A percentile compares a stretch with the other conserved stretches of the same genome.
Evolutionary conservation across 75 land plant species (phyloP).

Genomic region (Sequoiadendron giganteum): DNA sequence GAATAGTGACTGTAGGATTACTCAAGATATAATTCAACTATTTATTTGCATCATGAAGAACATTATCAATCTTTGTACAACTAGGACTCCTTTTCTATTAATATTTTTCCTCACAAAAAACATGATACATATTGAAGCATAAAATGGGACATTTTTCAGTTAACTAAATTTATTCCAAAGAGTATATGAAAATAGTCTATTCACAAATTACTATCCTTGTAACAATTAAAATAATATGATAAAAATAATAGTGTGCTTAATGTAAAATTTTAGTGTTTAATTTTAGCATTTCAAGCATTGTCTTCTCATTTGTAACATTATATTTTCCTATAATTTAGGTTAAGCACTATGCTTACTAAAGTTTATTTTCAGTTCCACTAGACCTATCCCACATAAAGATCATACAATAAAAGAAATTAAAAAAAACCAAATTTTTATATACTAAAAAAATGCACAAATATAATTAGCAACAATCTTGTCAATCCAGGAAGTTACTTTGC

Average conservation of each 20-base stretch:
- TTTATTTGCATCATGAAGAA: constrained; percentile 18
- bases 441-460: too few species aligned
- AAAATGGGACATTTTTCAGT: not conserved
- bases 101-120: constrained; percentile 32
- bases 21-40: not conserved
- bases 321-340: constrained; percentile 45
- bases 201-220: too few species aligned
- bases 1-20: constrained; percentile 4
- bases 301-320: constrained; percentile 47
- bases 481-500: too few species aligned
- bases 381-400: constrained; percentile 25
- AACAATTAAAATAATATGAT: constrained; percentile 76
- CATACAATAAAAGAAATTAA: not conserved
- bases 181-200: not conserved
- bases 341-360: constrained; percentile 64
- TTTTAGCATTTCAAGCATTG: constrained; percentile 73
- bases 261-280: constrained; percentile 64
- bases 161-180: not conserved
- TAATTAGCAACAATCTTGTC: too few species aligned
- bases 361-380: constrained; percentile 53
- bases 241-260: constrained; percentile 60
- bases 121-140: constrained; percentile 22
- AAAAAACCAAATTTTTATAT: not conserved
- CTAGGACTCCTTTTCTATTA: constrained; percentile 22
- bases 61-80: constrained; percentile 13